These are phyloP conservation scores for Amanita subjunquillea DNA, from an alignment of 768 basidiomycete genomes.

Conservation along the genomic window DNA sequence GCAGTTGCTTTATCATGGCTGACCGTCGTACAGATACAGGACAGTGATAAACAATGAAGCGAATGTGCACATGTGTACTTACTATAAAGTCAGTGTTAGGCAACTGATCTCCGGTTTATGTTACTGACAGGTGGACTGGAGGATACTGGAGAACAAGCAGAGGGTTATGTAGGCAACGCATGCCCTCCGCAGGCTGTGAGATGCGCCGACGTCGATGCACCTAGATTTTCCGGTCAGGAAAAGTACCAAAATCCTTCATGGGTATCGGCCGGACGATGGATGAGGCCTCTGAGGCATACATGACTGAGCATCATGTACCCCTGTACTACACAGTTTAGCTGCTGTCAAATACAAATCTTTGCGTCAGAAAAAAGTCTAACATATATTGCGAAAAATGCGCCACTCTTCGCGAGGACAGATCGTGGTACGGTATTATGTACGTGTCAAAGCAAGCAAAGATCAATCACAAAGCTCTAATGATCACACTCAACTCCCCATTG, in stretches of 20 bases:
- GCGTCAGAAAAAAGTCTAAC: background rate
- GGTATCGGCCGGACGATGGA: slow-evolving; percentile 2
- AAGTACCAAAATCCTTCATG: slow-evolving; percentile 3
- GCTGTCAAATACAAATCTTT: background rate
- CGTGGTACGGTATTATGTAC: slow-evolving; percentile 3
- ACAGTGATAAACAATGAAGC: background rate
- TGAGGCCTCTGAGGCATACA: background rate
- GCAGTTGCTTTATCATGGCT: no score
- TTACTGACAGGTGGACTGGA: background rate
- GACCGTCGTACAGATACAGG: background rate
- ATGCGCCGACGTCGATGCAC: slow-evolving; percentile 2
- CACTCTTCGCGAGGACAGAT: background rate
- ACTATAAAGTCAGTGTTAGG: slow-evolving; percentile 6
- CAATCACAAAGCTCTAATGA: background rate
- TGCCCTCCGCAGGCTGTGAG: slow-evolving; percentile 4
- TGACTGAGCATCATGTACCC: background rate
- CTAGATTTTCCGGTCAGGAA: slow-evolving; percentile 6
- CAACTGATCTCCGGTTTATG: background rate
- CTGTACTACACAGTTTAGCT: background rate
- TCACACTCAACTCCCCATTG: background rate
- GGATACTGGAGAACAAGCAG: slow-evolving; percentile 1
- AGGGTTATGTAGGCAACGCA: background rate
- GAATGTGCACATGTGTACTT: slow-evolving; percentile 2
- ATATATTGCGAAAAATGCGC: background rate
- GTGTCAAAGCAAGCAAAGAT: slow-evolving; percentile 4